Conservation (phyloP, 2,329 filamentous ascomycete species). For the Penicillium sp. region DNA sequence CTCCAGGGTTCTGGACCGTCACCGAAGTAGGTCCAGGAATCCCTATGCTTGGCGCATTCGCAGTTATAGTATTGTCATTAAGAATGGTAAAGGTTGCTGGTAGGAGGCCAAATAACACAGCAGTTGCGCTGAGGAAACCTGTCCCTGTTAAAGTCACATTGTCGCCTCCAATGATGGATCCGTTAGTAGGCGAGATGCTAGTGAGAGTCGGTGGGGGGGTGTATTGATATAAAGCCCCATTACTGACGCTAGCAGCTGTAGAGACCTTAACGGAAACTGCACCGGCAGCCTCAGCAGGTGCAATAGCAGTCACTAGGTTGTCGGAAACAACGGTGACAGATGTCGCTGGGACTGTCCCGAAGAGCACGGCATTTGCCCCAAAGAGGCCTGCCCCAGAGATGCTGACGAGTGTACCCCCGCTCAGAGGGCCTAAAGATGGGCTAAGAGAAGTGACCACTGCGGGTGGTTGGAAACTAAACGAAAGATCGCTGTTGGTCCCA, state of each 20-base stretch:
- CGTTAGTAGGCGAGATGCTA: not conserved
- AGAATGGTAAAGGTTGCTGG: constrained; percentile 3
- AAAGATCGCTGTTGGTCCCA: not conserved
- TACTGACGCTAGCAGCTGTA: constrained; percentile 2
- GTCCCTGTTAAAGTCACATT: constrained; percentile 4
- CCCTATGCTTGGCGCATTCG: not conserved
- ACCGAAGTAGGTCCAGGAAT: constrained; percentile 1
- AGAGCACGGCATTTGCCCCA: not conserved
- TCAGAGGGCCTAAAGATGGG: not conserved
- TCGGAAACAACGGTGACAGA: not conserved
- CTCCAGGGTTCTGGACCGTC: constrained; percentile 3
- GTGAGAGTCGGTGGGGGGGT: not conserved
- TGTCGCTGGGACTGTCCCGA: not conserved
- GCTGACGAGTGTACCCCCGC: not conserved
- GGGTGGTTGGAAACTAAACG: not conserved
- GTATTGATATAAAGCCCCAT: constrained; percentile 1
- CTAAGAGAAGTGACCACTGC: not conserved
- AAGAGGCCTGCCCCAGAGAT: not conserved
- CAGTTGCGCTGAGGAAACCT: not conserved
- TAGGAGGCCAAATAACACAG: not conserved
- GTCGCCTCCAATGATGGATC: not conserved
- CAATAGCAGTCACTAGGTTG: not conserved
- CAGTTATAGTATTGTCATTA: constrained; percentile 3
- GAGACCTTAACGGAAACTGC: not conserved
- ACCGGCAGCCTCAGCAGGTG: not conserved